phyloP scores from a whole-genome alignment of 768 basidiomycete species.

The Boletales sp. region DNA sequence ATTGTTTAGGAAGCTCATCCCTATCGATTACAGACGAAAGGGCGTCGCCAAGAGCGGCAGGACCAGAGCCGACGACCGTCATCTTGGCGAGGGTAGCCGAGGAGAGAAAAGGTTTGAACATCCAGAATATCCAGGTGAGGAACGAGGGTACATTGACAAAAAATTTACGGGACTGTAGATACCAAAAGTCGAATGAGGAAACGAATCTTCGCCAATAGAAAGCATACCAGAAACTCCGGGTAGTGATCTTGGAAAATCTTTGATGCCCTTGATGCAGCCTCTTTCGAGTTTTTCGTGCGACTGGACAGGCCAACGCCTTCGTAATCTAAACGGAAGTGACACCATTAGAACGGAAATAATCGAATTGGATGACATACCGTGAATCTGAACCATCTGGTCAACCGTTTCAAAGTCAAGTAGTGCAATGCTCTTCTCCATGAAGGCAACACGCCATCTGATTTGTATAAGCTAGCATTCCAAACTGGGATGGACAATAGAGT shows the following conservation, averaged over 20 bases:
- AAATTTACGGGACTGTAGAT: conserved; percentile 61
- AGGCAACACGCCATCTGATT: conserved; percentile 69
- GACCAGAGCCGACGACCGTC: conserved; percentile 67
- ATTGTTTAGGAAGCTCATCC: conserved; percentile 60
- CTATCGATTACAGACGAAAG: conserved; percentile 55
- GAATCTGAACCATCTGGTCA: conserved; percentile 72
- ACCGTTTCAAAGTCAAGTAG: conserved; percentile 68
- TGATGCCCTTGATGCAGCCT: conserved; percentile 69
- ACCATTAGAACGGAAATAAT: neutral
- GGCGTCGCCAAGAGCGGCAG: conserved; percentile 54
- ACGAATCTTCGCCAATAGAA: conserved; percentile 12
- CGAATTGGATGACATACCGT: conserved; percentile 40
- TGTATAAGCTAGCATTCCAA: conserved; percentile 3
- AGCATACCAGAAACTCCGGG: conserved; percentile 66
- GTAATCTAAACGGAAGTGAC: conserved; percentile 50
- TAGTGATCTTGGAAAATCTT: conserved; percentile 75
- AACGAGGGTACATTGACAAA: conserved; percentile 79
- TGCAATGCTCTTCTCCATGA: conserved; percentile 67
- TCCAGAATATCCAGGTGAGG: conserved; percentile 82
- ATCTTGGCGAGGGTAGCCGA: conserved; percentile 78
- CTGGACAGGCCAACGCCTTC: conserved; percentile 63
- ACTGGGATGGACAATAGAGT: neutral
- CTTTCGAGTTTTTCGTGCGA: conserved; percentile 72
- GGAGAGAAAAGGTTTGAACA: conserved; percentile 71
- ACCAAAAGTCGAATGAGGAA: neutral